phyloP scores from a whole-genome alignment of 257 asterid species.

The Leonotis leonurus region DNA sequence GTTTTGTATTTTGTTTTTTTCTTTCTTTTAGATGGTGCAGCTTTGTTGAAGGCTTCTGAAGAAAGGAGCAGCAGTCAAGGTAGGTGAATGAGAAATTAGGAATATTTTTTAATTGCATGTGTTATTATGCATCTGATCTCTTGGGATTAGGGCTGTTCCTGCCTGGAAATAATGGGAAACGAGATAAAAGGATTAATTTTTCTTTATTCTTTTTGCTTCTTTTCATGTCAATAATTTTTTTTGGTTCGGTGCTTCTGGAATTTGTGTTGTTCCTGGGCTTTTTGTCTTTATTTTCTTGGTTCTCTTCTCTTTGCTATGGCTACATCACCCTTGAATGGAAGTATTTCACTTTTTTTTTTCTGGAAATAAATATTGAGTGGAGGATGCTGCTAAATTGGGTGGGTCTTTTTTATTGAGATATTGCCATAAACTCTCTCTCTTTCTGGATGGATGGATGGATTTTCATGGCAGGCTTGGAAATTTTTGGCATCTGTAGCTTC shows the following conservation, averaged over 20 bases:
- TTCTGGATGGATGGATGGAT: not conserved
- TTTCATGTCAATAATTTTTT: conserved; percentile 13
- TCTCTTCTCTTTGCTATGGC: conserved; percentile 9
- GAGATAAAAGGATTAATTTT: not conserved
- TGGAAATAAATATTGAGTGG: not conserved
- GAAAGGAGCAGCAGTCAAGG: conserved; percentile 38
- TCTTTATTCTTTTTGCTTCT: conserved; percentile 4
- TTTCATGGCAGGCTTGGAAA: not conserved
- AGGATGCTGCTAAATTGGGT: conserved; percentile 3
- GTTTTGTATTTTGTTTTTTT: not conserved
- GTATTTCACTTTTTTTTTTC: not conserved
- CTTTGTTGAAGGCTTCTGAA: conserved; percentile 49
- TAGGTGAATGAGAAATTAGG: conserved; percentile 14
- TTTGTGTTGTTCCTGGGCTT: not conserved
- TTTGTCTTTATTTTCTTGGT: not conserved
- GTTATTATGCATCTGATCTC: conserved; percentile 18
- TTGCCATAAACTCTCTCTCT: not conserved
- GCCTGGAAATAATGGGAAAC: conserved; percentile 20
- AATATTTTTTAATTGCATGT: conserved; percentile 17
- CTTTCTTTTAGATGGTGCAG: conserved; percentile 31
- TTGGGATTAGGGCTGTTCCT: conserved; percentile 36
- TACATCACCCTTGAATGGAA: not conserved
- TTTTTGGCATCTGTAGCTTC: conserved; percentile 12
- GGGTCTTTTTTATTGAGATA: not conserved
- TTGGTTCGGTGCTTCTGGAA: not conserved